Conservation (phyloP, 331 rosid genomes). For the Rosa hybrid region DNA sequence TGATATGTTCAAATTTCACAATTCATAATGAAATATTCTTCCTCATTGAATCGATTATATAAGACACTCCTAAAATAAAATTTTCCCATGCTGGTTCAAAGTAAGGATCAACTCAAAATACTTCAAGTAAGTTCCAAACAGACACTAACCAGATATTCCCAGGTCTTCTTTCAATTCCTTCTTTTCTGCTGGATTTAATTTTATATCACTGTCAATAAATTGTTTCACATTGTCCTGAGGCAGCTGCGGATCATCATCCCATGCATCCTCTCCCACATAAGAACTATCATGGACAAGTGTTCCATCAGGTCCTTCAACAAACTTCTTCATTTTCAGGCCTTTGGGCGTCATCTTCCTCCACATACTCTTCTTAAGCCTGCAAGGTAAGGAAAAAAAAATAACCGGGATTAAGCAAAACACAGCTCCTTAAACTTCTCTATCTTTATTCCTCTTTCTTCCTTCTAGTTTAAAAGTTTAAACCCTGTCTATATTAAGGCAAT, state of each 20-base stretch:
- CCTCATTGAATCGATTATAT: background rate
- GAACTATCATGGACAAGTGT: conserved; percentile 77
- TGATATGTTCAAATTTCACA: background rate
- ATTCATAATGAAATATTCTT: background rate
- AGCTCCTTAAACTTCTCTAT: background rate
- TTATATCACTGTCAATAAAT: conserved; percentile 56
- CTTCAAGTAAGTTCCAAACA: background rate
- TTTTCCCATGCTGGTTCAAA: background rate
- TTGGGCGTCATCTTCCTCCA: conserved; percentile 88
- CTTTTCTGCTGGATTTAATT: conserved; percentile 58
- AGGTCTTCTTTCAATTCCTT: conserved; percentile 58
- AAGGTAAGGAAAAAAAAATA: background rate
- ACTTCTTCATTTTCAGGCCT: conserved; percentile 85
- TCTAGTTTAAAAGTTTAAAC: no score
- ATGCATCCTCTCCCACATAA: conserved; percentile 95
- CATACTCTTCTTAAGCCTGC: conserved; percentile 83
- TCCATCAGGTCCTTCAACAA: conserved; percentile 83
- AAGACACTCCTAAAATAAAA: background rate
- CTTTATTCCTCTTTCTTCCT: no score
- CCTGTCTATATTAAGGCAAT: background rate
- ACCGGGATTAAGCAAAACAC: conserved; percentile 1
- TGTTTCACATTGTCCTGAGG: conserved; percentile 58
- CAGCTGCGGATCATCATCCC: conserved; percentile 71
- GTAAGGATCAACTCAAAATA: conserved; percentile 16
- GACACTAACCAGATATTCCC: conserved; percentile 69